Evolutionary conservation across 768 basidiomycete species (phyloP).

Genomic region (Amyloporia xantha): DNA sequence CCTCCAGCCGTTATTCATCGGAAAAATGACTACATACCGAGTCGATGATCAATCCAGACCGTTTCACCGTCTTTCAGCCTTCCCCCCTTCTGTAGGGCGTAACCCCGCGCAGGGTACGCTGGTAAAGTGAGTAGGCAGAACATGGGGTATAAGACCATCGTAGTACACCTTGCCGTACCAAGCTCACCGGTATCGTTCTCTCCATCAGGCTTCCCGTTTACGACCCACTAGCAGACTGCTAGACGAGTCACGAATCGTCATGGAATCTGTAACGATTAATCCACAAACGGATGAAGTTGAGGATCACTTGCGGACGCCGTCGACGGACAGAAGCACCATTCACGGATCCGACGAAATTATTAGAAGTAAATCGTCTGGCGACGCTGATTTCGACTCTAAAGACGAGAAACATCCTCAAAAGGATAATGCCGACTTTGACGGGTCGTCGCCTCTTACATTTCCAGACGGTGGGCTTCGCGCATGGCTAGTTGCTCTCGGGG

Average conservation of each 20-base stretch:
- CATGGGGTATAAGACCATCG: not conserved
- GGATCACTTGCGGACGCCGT: not conserved
- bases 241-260: not conserved
- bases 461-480: constrained; percentile 41
- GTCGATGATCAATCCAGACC: too few species aligned
- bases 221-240: not conserved
- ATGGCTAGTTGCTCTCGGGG: constrained; percentile 37
- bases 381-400: not conserved
- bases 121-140: not conserved
- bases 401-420: constrained; percentile 2
- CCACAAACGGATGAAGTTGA: not conserved
- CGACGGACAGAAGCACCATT: not conserved
- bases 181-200: too few species aligned
- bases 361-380: not conserved
- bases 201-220: too few species aligned
- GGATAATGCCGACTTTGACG: constrained; percentile 5
- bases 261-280: not conserved
- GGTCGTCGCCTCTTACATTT: constrained; percentile 16
- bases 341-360: not conserved
- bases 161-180: too few species aligned
- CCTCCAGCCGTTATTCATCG: too few species aligned
- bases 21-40: too few species aligned
- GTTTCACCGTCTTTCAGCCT: too few species aligned
- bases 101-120: too few species aligned
- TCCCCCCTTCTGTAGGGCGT: too few species aligned